These are phyloP conservation scores for Curvularia verruculosa DNA, from an alignment of 2,329 filamentous ascomycete genomes.

Conservation along the genomic window DNA sequence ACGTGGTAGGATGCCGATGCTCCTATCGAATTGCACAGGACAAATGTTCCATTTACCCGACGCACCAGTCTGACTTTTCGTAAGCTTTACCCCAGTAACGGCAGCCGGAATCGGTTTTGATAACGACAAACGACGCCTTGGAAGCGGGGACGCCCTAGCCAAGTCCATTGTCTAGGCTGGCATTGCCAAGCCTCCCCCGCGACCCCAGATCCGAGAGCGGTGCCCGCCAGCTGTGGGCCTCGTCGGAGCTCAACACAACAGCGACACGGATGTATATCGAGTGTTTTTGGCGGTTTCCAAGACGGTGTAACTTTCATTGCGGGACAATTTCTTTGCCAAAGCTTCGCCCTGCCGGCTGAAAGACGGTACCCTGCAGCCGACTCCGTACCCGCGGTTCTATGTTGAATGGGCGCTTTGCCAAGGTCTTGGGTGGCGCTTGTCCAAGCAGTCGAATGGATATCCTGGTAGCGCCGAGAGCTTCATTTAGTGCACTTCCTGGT, in stretches of 20 bases:
- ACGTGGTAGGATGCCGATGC: slow-evolving; percentile 9
- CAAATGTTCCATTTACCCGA: slow-evolving; percentile 44
- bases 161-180: slow-evolving; percentile 6
- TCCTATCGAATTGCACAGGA: slow-evolving; percentile 32
- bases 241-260: slow-evolving; percentile 1
- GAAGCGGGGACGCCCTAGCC: slow-evolving; percentile 11
- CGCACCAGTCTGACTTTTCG: slow-evolving; percentile 21
- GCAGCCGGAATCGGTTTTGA: slow-evolving; percentile 17
- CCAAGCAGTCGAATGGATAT: slow-evolving; percentile 29
- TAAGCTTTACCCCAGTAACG: slow-evolving; percentile 24
- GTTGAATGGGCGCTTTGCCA: slow-evolving; percentile 36
- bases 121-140: slow-evolving; percentile 2
- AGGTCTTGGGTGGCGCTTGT: slow-evolving; percentile 48
- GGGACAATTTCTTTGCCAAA: slow-evolving; percentile 26
- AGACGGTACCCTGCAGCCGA: slow-evolving; percentile 23
- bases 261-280: not conserved
- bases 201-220: slow-evolving; percentile 14
- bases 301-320: not conserved
- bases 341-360: slow-evolving; percentile 31
- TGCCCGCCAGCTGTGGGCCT: not conserved
- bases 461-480: slow-evolving; percentile 34
- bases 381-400: slow-evolving; percentile 30
- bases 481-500: slow-evolving; percentile 31
- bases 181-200: slow-evolving; percentile 21
- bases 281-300: not conserved